These are phyloP conservation scores for Saccharomyces hybrid DNA, from an alignment of 1,139 yeast genomes.

Conservation along the genomic window DNA sequence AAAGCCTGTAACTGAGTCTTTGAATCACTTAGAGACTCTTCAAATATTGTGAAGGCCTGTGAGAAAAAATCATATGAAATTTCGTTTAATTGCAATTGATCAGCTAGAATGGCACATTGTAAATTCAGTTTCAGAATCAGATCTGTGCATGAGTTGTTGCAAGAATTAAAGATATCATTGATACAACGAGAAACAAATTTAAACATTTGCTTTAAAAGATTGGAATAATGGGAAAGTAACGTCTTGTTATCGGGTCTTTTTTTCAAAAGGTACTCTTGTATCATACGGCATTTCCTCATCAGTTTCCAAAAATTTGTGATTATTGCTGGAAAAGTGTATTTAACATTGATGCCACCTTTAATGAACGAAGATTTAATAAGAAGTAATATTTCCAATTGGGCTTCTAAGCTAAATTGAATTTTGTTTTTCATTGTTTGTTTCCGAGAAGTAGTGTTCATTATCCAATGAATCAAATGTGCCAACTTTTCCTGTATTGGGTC, in stretches of 20 bases:
- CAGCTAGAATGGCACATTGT: constrained; percentile 62
- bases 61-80: constrained; percentile 85
- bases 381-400: constrained; percentile 41
- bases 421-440: constrained; percentile 36
- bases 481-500: constrained; percentile 52
- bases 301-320: constrained; percentile 53
- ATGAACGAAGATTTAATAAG: constrained; percentile 50
- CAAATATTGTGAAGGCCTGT: constrained; percentile 81
- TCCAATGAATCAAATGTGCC: constrained; percentile 42
- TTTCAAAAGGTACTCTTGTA: constrained; percentile 2
- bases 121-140: constrained; percentile 43
- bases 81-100: constrained; percentile 56
- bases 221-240: constrained; percentile 15
- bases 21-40: constrained; percentile 66
- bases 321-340: constrained; percentile 69
- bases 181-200: constrained; percentile 67
- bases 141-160: constrained; percentile 43
- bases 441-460: constrained; percentile 14
- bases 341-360: constrained; percentile 48
- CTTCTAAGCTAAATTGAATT: constrained; percentile 47
- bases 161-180: constrained; percentile 58
- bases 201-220: constrained; percentile 42
- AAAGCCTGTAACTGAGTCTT: constrained; percentile 43
- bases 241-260: background rate
- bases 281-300: constrained; percentile 45